phyloP scores from a whole-genome alignment of 1,139 yeast genomes.

The Blastobotrys serpentis region DNA sequence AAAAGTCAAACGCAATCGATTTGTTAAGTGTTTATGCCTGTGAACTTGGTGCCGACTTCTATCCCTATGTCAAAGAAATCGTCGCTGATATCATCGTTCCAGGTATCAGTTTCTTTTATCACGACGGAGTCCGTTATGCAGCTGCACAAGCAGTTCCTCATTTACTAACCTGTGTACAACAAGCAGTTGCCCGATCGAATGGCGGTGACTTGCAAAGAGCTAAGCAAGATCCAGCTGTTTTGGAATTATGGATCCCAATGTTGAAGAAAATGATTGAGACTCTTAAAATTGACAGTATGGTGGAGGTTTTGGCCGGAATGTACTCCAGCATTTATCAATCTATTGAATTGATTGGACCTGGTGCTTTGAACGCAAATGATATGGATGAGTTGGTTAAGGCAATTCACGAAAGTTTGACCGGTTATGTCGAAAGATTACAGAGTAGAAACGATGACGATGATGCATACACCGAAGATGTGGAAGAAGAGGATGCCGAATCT shows the following conservation, averaged over 20 bases:
- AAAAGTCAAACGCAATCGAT: constrained; percentile 90
- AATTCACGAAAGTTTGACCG: constrained; percentile 60
- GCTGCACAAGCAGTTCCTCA: constrained; percentile 85
- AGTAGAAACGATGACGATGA: constrained; percentile 65
- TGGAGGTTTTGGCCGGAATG: constrained; percentile 77
- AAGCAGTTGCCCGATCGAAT: constrained; percentile 28
- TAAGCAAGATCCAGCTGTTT: constrained; percentile 45
- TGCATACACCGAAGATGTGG: constrained; percentile 65
- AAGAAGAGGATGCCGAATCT: constrained; percentile 78
- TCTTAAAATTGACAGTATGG: constrained; percentile 73
- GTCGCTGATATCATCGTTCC: constrained; percentile 81
- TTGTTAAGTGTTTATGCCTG: constrained; percentile 83
- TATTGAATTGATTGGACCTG: constrained; percentile 63
- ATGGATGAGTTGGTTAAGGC: constrained; percentile 59
- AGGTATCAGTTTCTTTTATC: constrained; percentile 84
- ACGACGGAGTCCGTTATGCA: constrained; percentile 90
- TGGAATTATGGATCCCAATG: constrained; percentile 70
- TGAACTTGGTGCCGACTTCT: constrained; percentile 77
- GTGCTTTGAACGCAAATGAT: constrained; percentile 55
- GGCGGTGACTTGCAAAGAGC: constrained; percentile 45
- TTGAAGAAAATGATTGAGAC: constrained; percentile 68
- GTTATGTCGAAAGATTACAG: constrained; percentile 68
- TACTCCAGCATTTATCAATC: constrained; percentile 72
- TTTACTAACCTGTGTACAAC: constrained; percentile 58
- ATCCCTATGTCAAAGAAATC: constrained; percentile 77